Conservation (phyloP, 1,139 yeast genomes). For the Magnusiomyces magnusii region DNA sequence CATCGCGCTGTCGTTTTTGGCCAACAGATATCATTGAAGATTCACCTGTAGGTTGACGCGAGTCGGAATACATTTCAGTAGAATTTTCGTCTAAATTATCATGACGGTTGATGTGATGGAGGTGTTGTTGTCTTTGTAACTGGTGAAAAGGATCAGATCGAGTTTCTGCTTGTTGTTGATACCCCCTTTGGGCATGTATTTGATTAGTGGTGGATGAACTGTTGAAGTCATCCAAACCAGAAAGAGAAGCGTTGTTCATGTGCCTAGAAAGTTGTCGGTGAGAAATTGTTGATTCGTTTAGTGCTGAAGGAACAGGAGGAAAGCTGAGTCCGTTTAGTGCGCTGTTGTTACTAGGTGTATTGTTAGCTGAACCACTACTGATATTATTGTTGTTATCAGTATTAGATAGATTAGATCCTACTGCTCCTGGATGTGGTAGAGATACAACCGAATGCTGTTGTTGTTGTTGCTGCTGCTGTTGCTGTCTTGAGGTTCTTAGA, state of each 20-base stretch:
- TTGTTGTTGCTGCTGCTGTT: constrained; percentile 2
- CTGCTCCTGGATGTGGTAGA: not conserved
- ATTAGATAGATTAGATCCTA: not conserved
- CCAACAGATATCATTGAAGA: not conserved
- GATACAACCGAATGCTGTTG: constrained; percentile 1
- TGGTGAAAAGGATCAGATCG: not conserved
- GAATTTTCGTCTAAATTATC: not conserved
- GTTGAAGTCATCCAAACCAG: not conserved
- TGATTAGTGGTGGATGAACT: not conserved
- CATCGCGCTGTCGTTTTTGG: not conserved
- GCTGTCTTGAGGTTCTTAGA: not conserved
- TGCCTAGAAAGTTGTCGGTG: not conserved
- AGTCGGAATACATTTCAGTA: not conserved
- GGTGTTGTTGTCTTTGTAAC: not conserved
- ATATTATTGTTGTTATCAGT: not conserved
- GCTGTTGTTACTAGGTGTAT: not conserved
- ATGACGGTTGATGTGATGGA: not conserved
- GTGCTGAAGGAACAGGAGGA: not conserved
- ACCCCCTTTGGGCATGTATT: not conserved
- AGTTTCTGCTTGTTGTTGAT: not conserved
- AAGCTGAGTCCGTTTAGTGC: not conserved
- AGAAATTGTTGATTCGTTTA: not conserved
- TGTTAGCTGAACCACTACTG: not conserved
- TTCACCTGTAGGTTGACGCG: not conserved
- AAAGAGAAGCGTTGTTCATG: not conserved